Percentiles rank a stretch among this genome's conserved stretches.
Evolutionary conservation across 495 filamentous ascomycete species (phyloP).

Genomic region (Cryomyces minteri): DNA sequence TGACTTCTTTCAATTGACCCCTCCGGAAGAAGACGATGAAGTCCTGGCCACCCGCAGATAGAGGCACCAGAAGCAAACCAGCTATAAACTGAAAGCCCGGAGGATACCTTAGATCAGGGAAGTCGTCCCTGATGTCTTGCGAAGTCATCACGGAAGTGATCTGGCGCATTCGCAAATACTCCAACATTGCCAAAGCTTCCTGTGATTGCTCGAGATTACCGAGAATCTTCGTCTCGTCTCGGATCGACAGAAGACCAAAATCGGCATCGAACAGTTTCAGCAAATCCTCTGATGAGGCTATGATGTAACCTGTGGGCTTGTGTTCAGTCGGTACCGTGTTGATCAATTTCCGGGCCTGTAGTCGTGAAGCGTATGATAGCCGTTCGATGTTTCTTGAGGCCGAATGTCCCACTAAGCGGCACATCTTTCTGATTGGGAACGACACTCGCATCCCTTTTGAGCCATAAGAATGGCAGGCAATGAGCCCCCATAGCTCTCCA

Average conservation of each 20-base stretch:
- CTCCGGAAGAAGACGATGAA: constrained; percentile 88
- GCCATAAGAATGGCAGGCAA: constrained; percentile 75
- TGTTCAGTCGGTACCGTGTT: constrained; percentile 60
- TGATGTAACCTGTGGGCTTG: constrained; percentile 82
- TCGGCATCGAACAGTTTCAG: constrained; percentile 77
- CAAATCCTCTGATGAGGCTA: constrained; percentile 78
- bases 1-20: constrained; percentile 60
- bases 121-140: constrained; percentile 61
- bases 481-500: constrained; percentile 73
- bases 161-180: constrained; percentile 62
- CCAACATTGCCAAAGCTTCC: constrained; percentile 70
- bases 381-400: constrained; percentile 81
- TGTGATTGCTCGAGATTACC: constrained; percentile 59
- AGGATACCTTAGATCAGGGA: constrained; percentile 62
- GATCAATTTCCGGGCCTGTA: constrained; percentile 68
- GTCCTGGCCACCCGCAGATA: constrained; percentile 58
- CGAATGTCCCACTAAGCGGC: constrained; percentile 73
- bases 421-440: constrained; percentile 88
- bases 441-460: constrained; percentile 67
- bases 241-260: constrained; percentile 71
- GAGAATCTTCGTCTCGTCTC: constrained; percentile 74
- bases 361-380: constrained; percentile 65
- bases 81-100: constrained; percentile 69
- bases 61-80: constrained; percentile 66
- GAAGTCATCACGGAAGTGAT: constrained; percentile 64